phyloP scores from a whole-genome alignment of 2,329 filamentous ascomycete species.

The Ophiostoma ulmi region DNA sequence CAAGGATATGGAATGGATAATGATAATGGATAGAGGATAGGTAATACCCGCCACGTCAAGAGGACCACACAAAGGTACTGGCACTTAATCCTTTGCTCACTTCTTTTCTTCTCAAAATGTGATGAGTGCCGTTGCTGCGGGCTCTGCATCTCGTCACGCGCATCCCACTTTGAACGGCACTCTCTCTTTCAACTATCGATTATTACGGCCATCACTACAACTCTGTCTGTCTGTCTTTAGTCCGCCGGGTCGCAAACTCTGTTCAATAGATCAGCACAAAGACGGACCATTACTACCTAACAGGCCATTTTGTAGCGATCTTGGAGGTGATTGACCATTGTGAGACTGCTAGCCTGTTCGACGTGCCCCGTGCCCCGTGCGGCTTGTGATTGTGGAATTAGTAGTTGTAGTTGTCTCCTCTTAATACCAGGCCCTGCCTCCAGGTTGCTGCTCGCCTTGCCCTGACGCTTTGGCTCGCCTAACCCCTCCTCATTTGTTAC shows the following conservation, averaged over 20 bases:
- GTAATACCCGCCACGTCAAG: neutral
- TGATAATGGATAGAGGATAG: neutral
- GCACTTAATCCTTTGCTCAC: neutral
- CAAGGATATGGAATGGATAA: neutral
- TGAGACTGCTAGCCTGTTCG: constrained; percentile 5
- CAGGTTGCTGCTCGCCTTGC: neutral
- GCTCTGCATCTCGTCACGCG: neutral
- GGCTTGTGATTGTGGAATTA: neutral
- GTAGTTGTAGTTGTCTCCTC: too few relatives aligned
- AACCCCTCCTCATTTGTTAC: neutral
- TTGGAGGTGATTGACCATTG: constrained; percentile 6
- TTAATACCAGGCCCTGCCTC: too few relatives aligned
- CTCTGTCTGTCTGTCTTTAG: neutral
- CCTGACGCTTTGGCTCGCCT: neutral
- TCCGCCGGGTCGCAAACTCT: too few relatives aligned
- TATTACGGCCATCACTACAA: neutral
- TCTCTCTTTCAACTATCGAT: neutral
- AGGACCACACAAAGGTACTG: neutral
- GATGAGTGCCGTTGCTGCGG: neutral
- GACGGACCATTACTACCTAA: neutral
- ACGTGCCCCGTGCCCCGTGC: neutral
- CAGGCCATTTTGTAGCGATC: neutral
- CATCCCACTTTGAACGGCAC: constrained; percentile 5
- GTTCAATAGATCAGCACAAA: neutral
- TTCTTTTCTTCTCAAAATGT: neutral